phyloP scores from a whole-genome alignment of 345 rosid species.

The Geranium rotundifolium region DNA sequence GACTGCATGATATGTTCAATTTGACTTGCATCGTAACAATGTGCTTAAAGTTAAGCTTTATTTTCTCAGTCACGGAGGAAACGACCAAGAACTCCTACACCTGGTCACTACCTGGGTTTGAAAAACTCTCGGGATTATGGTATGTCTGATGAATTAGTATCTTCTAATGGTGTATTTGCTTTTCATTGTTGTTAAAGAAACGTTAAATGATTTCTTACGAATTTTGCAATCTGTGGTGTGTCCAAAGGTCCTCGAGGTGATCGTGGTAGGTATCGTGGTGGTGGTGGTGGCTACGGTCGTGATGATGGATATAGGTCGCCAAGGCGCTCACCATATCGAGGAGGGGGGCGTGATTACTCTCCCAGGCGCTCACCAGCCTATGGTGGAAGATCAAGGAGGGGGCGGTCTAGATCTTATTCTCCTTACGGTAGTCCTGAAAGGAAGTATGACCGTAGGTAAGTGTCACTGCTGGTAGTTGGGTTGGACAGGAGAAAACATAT shows the following conservation, averaged over 20 bases:
- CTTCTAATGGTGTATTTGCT: background rate
- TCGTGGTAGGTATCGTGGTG: slow-evolving; percentile 45
- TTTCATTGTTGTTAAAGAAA: background rate
- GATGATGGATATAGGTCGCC: slow-evolving; percentile 42
- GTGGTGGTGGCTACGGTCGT: slow-evolving; percentile 49
- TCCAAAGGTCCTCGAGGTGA: slow-evolving; percentile 44
- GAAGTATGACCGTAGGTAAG: no score
- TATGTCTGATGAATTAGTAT: slow-evolving; percentile 15
- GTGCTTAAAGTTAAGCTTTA: slow-evolving; percentile 4
- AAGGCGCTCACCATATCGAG: slow-evolving; percentile 60
- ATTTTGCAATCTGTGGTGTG: background rate
- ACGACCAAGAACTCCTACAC: slow-evolving; percentile 95
- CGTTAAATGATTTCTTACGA: background rate
- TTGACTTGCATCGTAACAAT: background rate
- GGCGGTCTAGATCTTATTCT: slow-evolving; percentile 51
- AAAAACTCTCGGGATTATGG: slow-evolving; percentile 73
- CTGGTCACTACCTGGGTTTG: slow-evolving; percentile 97
- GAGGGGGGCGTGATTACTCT: slow-evolving; percentile 58
- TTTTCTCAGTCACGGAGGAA: slow-evolving; percentile 81
- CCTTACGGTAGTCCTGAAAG: slow-evolving; percentile 16
- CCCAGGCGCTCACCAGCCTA: slow-evolving; percentile 50
- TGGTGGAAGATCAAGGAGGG: slow-evolving; percentile 75
- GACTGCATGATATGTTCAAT: background rate
- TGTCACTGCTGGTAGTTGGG: no score
- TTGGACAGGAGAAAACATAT: no score